Evolutionary conservation across 345 rosid species (phyloP).

Genomic region (Eucalyptus brandiana): DNA sequence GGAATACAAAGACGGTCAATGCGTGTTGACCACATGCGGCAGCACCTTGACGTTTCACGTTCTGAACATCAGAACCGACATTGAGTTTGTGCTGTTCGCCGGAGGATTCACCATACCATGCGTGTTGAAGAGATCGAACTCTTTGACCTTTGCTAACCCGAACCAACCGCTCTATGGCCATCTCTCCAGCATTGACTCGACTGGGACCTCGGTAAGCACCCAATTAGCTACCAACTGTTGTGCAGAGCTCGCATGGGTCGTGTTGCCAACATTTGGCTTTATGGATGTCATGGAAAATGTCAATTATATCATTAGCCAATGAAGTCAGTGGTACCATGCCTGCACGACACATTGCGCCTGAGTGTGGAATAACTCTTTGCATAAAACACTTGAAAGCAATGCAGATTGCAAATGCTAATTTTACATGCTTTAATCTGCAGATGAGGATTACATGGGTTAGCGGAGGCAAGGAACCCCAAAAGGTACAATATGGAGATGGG

Average conservation of each 20-base stretch:
- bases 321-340: neutral
- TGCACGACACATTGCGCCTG: neutral
- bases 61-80: constrained; percentile 46
- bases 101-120: constrained; percentile 48
- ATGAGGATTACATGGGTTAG: constrained; percentile 70
- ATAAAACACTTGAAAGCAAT: neutral
- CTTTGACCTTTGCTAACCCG: constrained; percentile 37
- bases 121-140: constrained; percentile 16
- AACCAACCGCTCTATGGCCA: constrained; percentile 41
- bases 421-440: constrained; percentile 6
- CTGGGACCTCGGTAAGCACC: constrained; percentile 35
- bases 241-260: neutral
- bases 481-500: constrained; percentile 36
- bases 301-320: neutral
- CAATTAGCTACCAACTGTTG: neutral
- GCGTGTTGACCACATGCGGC: constrained; percentile 22
- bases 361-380: neutral
- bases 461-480: constrained; percentile 41
- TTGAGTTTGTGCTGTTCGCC: constrained; percentile 39
- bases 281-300: neutral
- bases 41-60: constrained; percentile 40
- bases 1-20: neutral
- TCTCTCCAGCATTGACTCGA: constrained; percentile 40
- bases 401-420: neutral
- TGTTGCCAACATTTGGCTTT: neutral